Evolutionary conservation across 768 basidiomycete species (phyloP).

Genomic region (Auriscalpium vulgare): DNA sequence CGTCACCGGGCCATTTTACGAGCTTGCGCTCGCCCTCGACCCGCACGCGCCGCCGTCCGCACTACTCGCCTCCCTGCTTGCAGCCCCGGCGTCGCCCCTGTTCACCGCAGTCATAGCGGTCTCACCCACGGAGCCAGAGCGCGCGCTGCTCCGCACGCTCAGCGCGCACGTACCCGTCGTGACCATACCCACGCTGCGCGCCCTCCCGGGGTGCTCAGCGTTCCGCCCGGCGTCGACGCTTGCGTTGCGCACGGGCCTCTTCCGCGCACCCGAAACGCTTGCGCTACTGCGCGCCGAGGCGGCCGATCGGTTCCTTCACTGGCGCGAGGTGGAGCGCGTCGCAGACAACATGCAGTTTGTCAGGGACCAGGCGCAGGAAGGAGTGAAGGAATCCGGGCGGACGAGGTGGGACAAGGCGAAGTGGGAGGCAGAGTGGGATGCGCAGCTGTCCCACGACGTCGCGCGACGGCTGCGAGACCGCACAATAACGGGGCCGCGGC

Average conservation of each 20-base stretch:
- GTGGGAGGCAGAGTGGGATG: conserved; percentile 65
- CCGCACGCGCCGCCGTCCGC: conserved; percentile 44
- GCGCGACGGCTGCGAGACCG: conserved; percentile 40
- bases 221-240: conserved; percentile 46
- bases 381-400: conserved; percentile 7
- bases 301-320: conserved; percentile 59
- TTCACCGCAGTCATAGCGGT: conserved; percentile 54
- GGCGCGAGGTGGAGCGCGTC: conserved; percentile 61
- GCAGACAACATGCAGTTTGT: conserved; percentile 34
- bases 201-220: conserved; percentile 32
- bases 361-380: conserved; percentile 6
- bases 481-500: conserved; percentile 6
- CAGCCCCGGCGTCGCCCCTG: conserved; percentile 49
- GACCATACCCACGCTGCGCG: conserved; percentile 31
- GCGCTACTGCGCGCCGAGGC: conserved; percentile 53
- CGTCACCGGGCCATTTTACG: conserved; percentile 50
- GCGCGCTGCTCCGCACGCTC: conserved; percentile 40
- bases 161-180: conserved; percentile 50
- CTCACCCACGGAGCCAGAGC: conserved; percentile 34
- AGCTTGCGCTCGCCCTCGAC: conserved; percentile 45
- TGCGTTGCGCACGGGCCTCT: conserved; percentile 51
- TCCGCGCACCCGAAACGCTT: conserved; percentile 57
- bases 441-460: conserved; percentile 52
- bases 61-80: conserved; percentile 43
- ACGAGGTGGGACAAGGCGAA: conserved; percentile 47